Evolutionary conservation across 106 monocot species (phyloP), one percentile per base, ranked within the genome.

Genomic region (Apostasia shenzhenica): DNA sequence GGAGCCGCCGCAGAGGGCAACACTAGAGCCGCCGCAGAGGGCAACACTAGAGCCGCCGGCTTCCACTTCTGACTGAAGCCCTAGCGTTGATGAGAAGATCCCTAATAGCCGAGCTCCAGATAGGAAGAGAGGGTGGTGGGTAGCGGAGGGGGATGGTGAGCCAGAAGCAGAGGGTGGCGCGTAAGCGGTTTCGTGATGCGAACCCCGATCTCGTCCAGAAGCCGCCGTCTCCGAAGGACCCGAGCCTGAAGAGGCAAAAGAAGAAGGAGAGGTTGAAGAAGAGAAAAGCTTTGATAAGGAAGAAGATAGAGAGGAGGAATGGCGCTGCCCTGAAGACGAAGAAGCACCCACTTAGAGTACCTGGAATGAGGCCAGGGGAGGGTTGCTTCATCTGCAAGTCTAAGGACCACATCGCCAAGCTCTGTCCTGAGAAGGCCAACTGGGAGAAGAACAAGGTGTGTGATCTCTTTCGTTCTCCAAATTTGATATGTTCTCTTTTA

Each of bases 361-460:
- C 91, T n/a, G 95, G 95, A 48, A 86, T 84, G 91, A 79, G 83
- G 47, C 95, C 91, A 7, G 95, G 95, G 2, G 95, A 95, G 64
- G 82, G 80, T 46, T 95, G 95, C 82, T 95, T 91, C 86, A 91
- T 95, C 51, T 95, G 95, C 74, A 88, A 88, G 68, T 76, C 78
- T 45, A 48, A 14, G 2, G 91, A 88, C 6, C 91, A 95, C 69
- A 72, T 95, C 60, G 95, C 95, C 50, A 95, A 91, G 75, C 49
- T 54, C 44, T 95, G 95, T 65, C 95, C 95, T 50, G 63, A 82
- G 72, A 91, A 95, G 56, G 72, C 80, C 69, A 67, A 67, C 37
- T 95, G 95, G 95, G 95, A 95, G 49, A 89, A 77, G 71, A 88
- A 91, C 55, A 95, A 95, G 88, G 93, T 94, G 8, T 12, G 3